Evolutionary conservation across 176 grass and related monocot genomes (phyloP), one percentile per base, ranked within the genome.

Genomic region (Rhipidocladum racemiflorum): DNA sequence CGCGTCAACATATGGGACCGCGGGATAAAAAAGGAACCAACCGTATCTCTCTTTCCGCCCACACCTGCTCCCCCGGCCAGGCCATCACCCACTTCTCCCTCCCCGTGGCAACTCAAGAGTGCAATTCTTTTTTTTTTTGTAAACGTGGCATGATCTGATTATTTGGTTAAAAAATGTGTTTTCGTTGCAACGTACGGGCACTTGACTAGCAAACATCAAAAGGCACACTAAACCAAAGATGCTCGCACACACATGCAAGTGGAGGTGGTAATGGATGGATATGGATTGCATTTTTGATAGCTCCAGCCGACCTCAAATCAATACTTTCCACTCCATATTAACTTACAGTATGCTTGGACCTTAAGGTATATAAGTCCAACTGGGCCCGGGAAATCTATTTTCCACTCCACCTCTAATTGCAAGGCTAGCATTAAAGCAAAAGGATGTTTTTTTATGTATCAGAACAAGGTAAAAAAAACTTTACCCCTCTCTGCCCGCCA

Each of bases 401-500:
- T 60, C 45, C 46, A 53, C 61, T 65, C 45, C 53, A n/a, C n/a
- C n/a, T 61, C 17, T 59, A 44, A 72, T 44, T 56, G 61, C 0
- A 29, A 55, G 62, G 39, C 5, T 3, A 74, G 35, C 17, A 61
- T 17, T 34, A 10, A 59, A 25, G 67, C 48, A 75, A 42, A 74
- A 23, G 27, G 27, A 63, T 75, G 34, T 4, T 57, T 60, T 61
- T 61, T 79, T 59, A 55, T 14, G 63, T 54, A 28, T 59, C 45
- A 87, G 74, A 86, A 55, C 49, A 16, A 55, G 42, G 2, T 63
- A 35, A 87, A 57, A 72, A 70, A 81, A 14, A 1, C n/a, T 79
- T 83, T 91, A 94, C 95, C 95, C 95, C 35, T 97, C 92, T 79
- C 95, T 93, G 53, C 95, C 95, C 30, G 95, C 95, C 95, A 97